Evolutionary conservation across 139 green algal genomes (phyloP).

Genomic region (Nannochloris sp.): DNA sequence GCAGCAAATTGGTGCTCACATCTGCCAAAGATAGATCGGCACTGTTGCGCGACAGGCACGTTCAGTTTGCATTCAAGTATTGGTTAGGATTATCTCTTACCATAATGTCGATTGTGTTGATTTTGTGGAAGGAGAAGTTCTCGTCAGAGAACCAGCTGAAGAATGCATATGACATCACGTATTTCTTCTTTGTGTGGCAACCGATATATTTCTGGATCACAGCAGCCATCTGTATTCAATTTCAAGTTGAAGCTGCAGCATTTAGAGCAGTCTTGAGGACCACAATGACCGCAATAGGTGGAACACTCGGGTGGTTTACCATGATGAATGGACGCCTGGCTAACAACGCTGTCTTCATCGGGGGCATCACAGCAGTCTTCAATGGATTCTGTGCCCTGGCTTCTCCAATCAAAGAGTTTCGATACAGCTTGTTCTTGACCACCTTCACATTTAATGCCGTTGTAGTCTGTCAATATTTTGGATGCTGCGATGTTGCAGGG

Average conservation of each 20-base stretch:
- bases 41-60: neutral
- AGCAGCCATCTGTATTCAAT: constrained; percentile 20
- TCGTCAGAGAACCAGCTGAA: neutral
- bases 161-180: neutral
- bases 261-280: constrained; percentile 11
- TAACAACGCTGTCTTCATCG: constrained; percentile 11
- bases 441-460: constrained; percentile 17
- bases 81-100: constrained; percentile 9
- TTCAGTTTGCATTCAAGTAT: constrained; percentile 15
- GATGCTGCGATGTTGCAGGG: constrained; percentile 14
- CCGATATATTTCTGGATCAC: constrained; percentile 23
- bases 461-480: constrained; percentile 18
- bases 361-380: neutral
- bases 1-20: neutral
- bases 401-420: constrained; percentile 2
- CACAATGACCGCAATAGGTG: constrained; percentile 10
- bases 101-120: constrained; percentile 9
- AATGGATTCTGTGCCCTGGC: constrained; percentile 6
- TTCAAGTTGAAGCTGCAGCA: constrained; percentile 15
- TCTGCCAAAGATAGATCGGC: neutral
- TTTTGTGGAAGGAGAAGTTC: constrained; percentile 12
- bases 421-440: constrained; percentile 14
- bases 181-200: constrained; percentile 19
- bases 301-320: constrained; percentile 3
- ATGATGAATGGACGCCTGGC: constrained; percentile 21